These are phyloP conservation scores for Apiotrichum montevideense DNA, from an alignment of 1,284 basidiomycete species.

Conservation along the genomic window DNA sequence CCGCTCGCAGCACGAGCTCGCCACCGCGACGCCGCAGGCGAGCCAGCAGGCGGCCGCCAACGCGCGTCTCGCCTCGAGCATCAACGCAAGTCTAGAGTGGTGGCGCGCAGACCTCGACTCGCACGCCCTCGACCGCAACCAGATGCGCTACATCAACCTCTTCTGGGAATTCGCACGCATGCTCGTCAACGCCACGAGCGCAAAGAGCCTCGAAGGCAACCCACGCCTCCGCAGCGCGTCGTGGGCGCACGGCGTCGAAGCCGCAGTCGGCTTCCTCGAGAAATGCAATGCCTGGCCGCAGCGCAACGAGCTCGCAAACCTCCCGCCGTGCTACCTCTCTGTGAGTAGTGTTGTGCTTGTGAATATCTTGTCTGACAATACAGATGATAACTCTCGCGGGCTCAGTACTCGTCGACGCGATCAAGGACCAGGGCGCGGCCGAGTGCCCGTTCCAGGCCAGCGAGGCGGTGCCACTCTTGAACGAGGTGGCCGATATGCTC, in stretches of 20 bases:
- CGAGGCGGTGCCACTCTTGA: constrained; percentile 18
- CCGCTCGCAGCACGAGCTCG: constrained; percentile 9
- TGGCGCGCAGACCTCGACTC: constrained; percentile 26
- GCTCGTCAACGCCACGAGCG: constrained; percentile 26
- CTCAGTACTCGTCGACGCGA: constrained; percentile 15
- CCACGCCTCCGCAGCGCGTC: constrained; percentile 5
- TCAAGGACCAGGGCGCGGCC: constrained; percentile 12
- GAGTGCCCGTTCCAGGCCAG: constrained; percentile 11
- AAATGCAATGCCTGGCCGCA: constrained; percentile 26
- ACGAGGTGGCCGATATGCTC: constrained; percentile 24
- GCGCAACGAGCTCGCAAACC: constrained; percentile 20
- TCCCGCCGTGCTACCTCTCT: constrained; percentile 28
- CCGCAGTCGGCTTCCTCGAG: constrained; percentile 27
- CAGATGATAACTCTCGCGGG: constrained; percentile 24
- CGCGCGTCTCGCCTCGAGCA: constrained; percentile 15
- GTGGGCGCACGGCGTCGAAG: constrained; percentile 19
- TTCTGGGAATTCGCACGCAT: constrained; percentile 32
- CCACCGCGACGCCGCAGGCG: not conserved
- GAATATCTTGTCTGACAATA: not conserved
- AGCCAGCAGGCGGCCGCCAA: not conserved
- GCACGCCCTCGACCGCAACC: constrained; percentile 6
- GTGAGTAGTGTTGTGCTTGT: constrained; percentile 11
- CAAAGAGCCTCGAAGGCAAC: constrained; percentile 19
- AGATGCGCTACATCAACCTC: constrained; percentile 23
- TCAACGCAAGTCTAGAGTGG: constrained; percentile 26